Conservation (phyloP, 306 rosid genomes). For the Pyrus betulifolia region DNA sequence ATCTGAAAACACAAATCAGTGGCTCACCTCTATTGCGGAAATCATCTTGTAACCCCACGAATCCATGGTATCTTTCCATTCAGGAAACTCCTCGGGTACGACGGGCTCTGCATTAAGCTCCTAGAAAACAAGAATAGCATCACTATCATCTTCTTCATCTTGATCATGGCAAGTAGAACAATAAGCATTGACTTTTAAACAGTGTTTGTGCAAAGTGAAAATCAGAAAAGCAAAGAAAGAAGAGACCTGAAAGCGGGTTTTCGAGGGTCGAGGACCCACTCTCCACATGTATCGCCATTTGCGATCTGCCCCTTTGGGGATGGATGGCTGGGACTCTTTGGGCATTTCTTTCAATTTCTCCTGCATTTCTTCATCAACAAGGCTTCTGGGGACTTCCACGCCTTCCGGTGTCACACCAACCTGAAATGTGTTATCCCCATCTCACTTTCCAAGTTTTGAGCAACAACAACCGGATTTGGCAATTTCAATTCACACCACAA, state of each 20-base stretch:
- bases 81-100: conserved; percentile 78
- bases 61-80: conserved; percentile 94
- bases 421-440: conserved; percentile 27
- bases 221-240: background rate
- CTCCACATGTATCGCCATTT: conserved; percentile 98
- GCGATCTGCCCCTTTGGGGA: conserved; percentile 74
- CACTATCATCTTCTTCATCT: background rate
- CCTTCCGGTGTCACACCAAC: conserved; percentile 95
- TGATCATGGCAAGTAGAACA: conserved; percentile 1
- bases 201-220: background rate
- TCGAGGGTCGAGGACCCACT: conserved; percentile 77
- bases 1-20: background rate
- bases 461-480: background rate
- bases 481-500: background rate
- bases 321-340: conserved; percentile 45
- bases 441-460: background rate
- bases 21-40: conserved; percentile 63
- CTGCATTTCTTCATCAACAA: conserved; percentile 86
- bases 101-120: conserved; percentile 94
- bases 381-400: conserved; percentile 86
- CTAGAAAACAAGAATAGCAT: conserved; percentile 21
- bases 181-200: background rate
- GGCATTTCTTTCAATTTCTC: conserved; percentile 68
- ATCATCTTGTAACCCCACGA: conserved; percentile 91
- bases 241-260: conserved; percentile 76